Evolutionary conservation across 2,329 filamentous ascomycete genomes (phyloP).

Genomic region (Pseudogymnoascus sp.): DNA sequence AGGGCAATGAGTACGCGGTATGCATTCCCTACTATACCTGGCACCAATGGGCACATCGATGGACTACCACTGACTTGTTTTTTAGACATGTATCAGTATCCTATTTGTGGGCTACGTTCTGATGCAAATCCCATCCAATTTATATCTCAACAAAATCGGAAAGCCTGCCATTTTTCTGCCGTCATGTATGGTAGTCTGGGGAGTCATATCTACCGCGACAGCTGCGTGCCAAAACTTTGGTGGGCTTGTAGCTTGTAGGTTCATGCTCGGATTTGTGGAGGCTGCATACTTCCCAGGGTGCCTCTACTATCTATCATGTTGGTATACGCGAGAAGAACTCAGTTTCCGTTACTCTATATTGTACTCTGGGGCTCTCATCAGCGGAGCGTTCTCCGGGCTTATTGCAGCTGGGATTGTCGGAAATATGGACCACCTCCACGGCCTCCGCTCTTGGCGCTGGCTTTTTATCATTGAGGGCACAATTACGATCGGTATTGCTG

Average conservation of each 20-base stretch:
- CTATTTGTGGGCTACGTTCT: slow-evolving; percentile 31
- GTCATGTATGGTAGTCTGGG: slow-evolving; percentile 42
- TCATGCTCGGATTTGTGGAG: slow-evolving; percentile 46
- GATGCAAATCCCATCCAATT: slow-evolving; percentile 38
- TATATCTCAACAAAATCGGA: slow-evolving; percentile 41
- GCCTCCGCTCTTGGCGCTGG: slow-evolving; percentile 56
- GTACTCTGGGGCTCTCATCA: slow-evolving; percentile 61
- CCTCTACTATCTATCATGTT: slow-evolving; percentile 54
- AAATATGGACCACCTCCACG: slow-evolving; percentile 52
- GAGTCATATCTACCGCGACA: slow-evolving; percentile 40
- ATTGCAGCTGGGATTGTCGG: slow-evolving; percentile 56
- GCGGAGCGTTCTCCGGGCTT: slow-evolving; percentile 62
- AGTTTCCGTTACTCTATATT: slow-evolving; percentile 57
- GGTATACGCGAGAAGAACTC: slow-evolving; percentile 64
- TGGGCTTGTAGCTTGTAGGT: slow-evolving; percentile 38
- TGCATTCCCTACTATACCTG: not conserved
- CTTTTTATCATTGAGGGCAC: slow-evolving; percentile 64
- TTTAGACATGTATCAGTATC: slow-evolving; percentile 34
- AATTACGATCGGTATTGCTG: slow-evolving; percentile 51
- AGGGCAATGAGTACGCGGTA: slow-evolving; percentile 35
- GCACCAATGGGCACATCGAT: not conserved
- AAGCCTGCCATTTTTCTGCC: slow-evolving; percentile 44
- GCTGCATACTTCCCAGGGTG: slow-evolving; percentile 53
- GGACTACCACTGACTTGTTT: slow-evolving; percentile 3
- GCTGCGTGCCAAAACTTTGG: slow-evolving; percentile 39